Percentiles rank a stretch among this genome's conserved stretches.
phyloP scores from a whole-genome alignment of 2,329 filamentous ascomycete species.

The Aureobasidium sp. region DNA sequence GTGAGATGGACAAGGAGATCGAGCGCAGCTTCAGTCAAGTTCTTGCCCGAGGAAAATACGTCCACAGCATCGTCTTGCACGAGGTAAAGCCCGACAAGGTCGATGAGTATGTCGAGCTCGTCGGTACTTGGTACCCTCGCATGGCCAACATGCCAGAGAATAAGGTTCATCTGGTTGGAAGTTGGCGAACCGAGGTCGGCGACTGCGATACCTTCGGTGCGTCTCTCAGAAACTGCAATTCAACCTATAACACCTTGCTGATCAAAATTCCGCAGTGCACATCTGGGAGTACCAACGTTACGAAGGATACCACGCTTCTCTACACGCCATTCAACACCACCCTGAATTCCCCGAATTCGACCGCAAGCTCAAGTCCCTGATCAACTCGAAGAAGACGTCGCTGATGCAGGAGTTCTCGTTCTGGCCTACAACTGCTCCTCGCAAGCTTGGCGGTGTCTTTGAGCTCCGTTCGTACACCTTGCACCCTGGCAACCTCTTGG shows the following conservation, averaged over 20 bases:
- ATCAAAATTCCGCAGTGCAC: conserved; percentile 58
- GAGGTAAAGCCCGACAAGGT: conserved; percentile 92
- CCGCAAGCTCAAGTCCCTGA: conserved; percentile 72
- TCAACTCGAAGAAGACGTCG: conserved; percentile 75
- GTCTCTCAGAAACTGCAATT: conserved; percentile 20
- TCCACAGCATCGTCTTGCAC: conserved; percentile 96
- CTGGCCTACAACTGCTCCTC: conserved; percentile 91
- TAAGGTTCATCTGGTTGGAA: conserved; percentile 91
- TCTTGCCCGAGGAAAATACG: conserved; percentile 91
- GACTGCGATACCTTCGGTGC: conserved; percentile 94
- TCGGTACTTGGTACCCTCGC: conserved; percentile 84
- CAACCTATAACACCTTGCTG: neutral
- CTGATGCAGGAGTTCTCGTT: conserved; percentile 99
- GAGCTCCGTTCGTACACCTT: conserved; percentile 95
- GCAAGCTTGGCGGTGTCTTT: conserved; percentile 83
- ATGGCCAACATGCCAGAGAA: conserved; percentile 81
- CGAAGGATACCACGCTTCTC: conserved; percentile 85
- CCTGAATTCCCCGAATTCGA: conserved; percentile 81
- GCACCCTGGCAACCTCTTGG: conserved; percentile 87
- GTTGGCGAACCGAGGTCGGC: conserved; percentile 96
- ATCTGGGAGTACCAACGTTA: conserved; percentile 99
- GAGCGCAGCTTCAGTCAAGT: conserved; percentile 95
- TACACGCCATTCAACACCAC: conserved; percentile 74
- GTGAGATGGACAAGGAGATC: conserved; percentile 90
- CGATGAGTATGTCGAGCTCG: conserved; percentile 84